Conservation (phyloP, 169 alveolate genomes). For the Cryptosporidium sp. region DNA sequence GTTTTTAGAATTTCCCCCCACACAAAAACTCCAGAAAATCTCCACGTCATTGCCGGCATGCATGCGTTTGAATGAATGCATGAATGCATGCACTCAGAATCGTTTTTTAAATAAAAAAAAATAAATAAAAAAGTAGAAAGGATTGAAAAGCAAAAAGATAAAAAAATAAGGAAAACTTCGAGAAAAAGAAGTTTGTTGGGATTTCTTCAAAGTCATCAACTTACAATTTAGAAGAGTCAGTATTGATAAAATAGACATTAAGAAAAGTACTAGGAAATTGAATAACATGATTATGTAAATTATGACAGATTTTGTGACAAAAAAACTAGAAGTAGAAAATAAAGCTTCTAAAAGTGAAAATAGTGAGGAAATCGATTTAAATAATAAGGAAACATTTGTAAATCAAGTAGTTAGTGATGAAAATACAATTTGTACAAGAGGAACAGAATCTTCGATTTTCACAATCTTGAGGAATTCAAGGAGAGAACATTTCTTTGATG, state of each 20-base stretch:
- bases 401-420: constrained; percentile 36
- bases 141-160: background rate
- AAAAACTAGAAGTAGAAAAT: constrained; percentile 1
- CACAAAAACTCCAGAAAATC: background rate
- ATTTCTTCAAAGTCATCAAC: too few relatives aligned
- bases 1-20: background rate
- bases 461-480: constrained; percentile 46
- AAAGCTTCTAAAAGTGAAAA: constrained; percentile 16
- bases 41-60: constrained; percentile 10
- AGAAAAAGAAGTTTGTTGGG: background rate
- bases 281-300: constrained; percentile 25
- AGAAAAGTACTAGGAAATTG: background rate
- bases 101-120: constrained; percentile 32
- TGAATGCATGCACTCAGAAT: constrained; percentile 61
- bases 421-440: constrained; percentile 50
- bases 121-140: background rate
- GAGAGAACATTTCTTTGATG: constrained; percentile 56
- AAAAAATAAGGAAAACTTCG: background rate
- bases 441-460: constrained; percentile 57
- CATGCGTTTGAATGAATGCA: constrained; percentile 10
- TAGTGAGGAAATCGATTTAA: constrained; percentile 22
- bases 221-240: background rate
- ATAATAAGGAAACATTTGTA: background rate
- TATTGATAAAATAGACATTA: background rate
- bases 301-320: constrained; percentile 44